Conservation (phyloP, 805 yeast genomes). For the Groenewaldozyma tartarivorans region DNA sequence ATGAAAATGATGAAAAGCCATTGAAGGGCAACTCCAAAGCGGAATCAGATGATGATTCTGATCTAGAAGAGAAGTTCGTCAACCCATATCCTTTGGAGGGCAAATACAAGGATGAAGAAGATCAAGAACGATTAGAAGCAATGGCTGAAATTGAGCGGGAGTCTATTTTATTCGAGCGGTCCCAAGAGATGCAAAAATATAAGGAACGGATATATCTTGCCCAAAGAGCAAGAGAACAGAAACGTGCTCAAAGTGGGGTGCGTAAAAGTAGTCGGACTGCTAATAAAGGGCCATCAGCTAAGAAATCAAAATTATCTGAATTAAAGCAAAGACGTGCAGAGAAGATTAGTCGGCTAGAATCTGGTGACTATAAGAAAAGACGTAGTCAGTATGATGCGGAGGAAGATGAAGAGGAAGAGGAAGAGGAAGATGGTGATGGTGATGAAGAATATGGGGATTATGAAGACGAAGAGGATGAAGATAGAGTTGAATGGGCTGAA, state of each 20-base stretch:
- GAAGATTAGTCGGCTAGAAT: conserved; percentile 27
- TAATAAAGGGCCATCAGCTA: conserved; percentile 32
- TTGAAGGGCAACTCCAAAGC: conserved; percentile 24
- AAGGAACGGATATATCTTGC: conserved; percentile 77
- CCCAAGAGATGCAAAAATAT: conserved; percentile 82
- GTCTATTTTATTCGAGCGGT: conserved; percentile 80
- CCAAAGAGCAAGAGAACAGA: conserved; percentile 52
- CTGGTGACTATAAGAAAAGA: conserved; percentile 36
- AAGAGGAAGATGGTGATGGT: conserved; percentile 27
- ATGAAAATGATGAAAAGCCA: conserved; percentile 30
- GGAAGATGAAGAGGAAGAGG: conserved; percentile 34
- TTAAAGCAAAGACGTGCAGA: conserved; percentile 68
- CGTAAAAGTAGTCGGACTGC: conserved; percentile 28
- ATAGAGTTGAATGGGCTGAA: conserved; percentile 41
- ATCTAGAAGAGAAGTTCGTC: conserved; percentile 19
- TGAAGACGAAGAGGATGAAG: conserved; percentile 34
- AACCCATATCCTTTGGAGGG: conserved; percentile 94
- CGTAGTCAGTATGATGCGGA: conserved; percentile 14
- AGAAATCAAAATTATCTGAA: conserved; percentile 54
- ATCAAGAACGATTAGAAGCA: conserved; percentile 49
- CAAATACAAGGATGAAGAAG: conserved; percentile 75
- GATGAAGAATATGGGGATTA: conserved; percentile 29
- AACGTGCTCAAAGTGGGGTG: conserved; percentile 18
- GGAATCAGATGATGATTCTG: conserved; percentile 29
- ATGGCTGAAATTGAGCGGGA: conserved; percentile 93